These are phyloP conservation scores for Scheffersomyces stipitis DNA, from an alignment of 805 yeast species.

Conservation along the genomic window DNA sequence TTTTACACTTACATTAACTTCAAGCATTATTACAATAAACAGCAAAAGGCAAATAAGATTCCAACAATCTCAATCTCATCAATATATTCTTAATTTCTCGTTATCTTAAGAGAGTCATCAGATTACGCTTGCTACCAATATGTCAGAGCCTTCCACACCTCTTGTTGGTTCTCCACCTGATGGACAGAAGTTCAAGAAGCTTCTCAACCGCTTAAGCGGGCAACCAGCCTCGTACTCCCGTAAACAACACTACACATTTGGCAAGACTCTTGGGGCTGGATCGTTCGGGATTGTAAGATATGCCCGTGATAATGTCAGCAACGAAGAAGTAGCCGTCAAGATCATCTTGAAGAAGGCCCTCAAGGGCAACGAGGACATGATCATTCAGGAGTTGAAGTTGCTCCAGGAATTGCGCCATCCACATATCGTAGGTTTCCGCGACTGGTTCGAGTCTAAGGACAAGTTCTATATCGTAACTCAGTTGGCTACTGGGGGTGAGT, in stretches of 20 bases:
- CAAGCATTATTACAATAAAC: too few species aligned
- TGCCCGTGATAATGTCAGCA: slow-evolving; percentile 52
- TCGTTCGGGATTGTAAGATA: slow-evolving; percentile 89
- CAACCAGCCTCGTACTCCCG: slow-evolving; percentile 71
- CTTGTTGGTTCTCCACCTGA: slow-evolving; percentile 7
- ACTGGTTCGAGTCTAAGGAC: slow-evolving; percentile 91
- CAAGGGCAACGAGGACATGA: slow-evolving; percentile 73
- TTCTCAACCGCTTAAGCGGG: slow-evolving; percentile 59
- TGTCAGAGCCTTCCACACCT: too few species aligned
- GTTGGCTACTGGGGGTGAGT: slow-evolving; percentile 93
- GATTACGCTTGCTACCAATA: too few species aligned
- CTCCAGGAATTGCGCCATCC: slow-evolving; percentile 72
- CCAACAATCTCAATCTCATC: too few species aligned
- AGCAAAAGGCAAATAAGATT: too few species aligned
- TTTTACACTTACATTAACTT: too few species aligned
- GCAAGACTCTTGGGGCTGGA: slow-evolving; percentile 90
- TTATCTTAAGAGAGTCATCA: too few species aligned
- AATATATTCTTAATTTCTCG: too few species aligned
- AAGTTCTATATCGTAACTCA: slow-evolving; percentile 93
- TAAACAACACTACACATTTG: slow-evolving; percentile 71
- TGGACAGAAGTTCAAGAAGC: slow-evolving; percentile 27
- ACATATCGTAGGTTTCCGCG: slow-evolving; percentile 84
- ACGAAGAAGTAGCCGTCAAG: slow-evolving; percentile 84
- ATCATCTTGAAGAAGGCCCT: slow-evolving; percentile 84
- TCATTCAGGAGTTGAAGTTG: slow-evolving; percentile 74